Conservation (phyloP, 768 basidiomycete species). For the Megacollybia marginata region DNA sequence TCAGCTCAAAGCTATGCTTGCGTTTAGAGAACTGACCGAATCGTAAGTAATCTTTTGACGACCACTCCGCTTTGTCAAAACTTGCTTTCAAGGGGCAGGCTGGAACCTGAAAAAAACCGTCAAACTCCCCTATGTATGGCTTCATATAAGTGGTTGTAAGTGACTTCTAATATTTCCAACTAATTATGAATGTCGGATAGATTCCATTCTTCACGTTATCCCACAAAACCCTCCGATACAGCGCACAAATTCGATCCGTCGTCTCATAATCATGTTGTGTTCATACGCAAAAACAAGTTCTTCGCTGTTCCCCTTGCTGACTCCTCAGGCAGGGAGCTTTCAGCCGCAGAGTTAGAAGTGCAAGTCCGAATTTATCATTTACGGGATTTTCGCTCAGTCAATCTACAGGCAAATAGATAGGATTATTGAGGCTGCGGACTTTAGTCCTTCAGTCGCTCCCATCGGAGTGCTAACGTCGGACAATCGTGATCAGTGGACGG, state of each 20-base stretch:
- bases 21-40: constrained; percentile 80
- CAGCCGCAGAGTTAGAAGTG: constrained; percentile 76
- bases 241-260: constrained; percentile 73
- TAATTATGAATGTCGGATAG: constrained; percentile 24
- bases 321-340: constrained; percentile 60
- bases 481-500: constrained; percentile 86
- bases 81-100: constrained; percentile 37
- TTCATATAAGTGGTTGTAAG: constrained; percentile 91
- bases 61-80: not conserved
- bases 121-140: constrained; percentile 80
- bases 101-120: constrained; percentile 84
- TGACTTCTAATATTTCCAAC: constrained; percentile 4
- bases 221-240: constrained; percentile 74
- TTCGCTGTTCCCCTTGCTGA: constrained; percentile 72
- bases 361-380: constrained; percentile 18
- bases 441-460: constrained; percentile 29
- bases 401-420: constrained; percentile 52
- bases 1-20: constrained; percentile 77
- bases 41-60: constrained; percentile 38
- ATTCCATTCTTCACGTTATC: constrained; percentile 92
- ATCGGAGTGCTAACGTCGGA: constrained; percentile 85
- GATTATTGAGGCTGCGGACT: constrained; percentile 59
- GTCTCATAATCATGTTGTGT: constrained; percentile 80
- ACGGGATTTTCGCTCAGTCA: not conserved
- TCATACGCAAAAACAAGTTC: constrained; percentile 87